A percentile compares a stretch with the other conserved stretches of the same genome.
These are phyloP conservation scores for Herpetospermum pedunculosum DNA, from an alignment of 306 rosid genomes.

Conservation along the genomic window DNA sequence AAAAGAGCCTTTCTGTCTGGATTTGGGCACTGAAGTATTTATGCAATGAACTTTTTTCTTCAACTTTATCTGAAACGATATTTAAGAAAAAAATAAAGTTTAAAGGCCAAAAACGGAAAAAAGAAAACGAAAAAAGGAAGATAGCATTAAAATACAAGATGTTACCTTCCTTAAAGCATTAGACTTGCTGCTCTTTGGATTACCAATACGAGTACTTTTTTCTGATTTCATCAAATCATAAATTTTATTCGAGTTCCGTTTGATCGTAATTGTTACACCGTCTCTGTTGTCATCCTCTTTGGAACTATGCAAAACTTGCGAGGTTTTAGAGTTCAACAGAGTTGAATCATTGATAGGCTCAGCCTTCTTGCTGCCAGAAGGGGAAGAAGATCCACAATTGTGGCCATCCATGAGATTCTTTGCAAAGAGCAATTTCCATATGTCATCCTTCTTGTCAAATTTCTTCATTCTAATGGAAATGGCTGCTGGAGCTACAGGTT, in stretches of 20 bases:
- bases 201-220: not conserved
- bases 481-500: not conserved
- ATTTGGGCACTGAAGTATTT: not conserved
- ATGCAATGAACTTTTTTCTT: not conserved
- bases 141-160: not conserved
- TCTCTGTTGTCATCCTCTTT: not conserved
- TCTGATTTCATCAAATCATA: not conserved
- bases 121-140: not conserved
- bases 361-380: not conserved
- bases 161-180: constrained; percentile 5
- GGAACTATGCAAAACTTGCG: not conserved
- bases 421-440: not conserved
- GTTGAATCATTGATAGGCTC: not conserved
- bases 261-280: not conserved
- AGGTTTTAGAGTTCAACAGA: not conserved
- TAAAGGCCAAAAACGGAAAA: not conserved
- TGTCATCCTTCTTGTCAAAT: not conserved
- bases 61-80: not conserved
- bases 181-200: not conserved
- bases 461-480: constrained; percentile 9
- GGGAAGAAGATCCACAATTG: not conserved
- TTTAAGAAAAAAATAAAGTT: not conserved
- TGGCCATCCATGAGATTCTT: not conserved
- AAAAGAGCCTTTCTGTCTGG: not conserved
- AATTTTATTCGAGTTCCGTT: not conserved